A percentile compares a stretch with the other conserved stretches of the same genome.
Conservation (phyloP, 768 basidiomycete species). For the Fomitopsis pulvina region DNA sequence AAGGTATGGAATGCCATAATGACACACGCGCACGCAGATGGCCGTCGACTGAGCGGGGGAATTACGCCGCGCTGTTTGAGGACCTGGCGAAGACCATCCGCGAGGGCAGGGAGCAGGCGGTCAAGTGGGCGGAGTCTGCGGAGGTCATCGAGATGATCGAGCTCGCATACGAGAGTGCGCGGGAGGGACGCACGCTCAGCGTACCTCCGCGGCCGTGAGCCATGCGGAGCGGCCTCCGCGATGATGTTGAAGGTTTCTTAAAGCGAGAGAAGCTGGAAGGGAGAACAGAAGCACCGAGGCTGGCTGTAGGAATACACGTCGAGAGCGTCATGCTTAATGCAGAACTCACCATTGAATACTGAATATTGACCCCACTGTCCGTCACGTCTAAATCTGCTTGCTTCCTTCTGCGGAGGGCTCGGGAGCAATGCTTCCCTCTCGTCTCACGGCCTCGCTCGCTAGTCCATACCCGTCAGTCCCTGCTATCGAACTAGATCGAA, state of each 20-base stretch:
- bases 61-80: conserved; percentile 55
- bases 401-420: no score
- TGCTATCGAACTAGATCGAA: no score
- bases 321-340: no score
- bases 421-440: no score
- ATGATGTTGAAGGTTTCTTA: no score
- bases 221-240: background rate
- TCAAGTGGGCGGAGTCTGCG: conserved; percentile 72
- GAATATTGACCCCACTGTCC: no score
- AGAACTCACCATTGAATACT: no score
- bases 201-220: conserved; percentile 20
- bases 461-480: no score
- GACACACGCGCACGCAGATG: conserved; percentile 36
- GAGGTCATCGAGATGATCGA: conserved; percentile 74
- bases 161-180: conserved; percentile 59
- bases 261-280: no score
- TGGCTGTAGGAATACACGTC: background rate
- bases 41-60: conserved; percentile 53
- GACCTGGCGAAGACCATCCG: conserved; percentile 62
- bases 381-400: no score
- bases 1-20: background rate
- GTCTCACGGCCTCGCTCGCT: no score
- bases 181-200: conserved; percentile 44
- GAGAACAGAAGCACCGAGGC: no score
- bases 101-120: conserved; percentile 41